Evolutionary conservation across 108 stramenopile species (phyloP).

Genomic region (Nitzschia putrida): DNA sequence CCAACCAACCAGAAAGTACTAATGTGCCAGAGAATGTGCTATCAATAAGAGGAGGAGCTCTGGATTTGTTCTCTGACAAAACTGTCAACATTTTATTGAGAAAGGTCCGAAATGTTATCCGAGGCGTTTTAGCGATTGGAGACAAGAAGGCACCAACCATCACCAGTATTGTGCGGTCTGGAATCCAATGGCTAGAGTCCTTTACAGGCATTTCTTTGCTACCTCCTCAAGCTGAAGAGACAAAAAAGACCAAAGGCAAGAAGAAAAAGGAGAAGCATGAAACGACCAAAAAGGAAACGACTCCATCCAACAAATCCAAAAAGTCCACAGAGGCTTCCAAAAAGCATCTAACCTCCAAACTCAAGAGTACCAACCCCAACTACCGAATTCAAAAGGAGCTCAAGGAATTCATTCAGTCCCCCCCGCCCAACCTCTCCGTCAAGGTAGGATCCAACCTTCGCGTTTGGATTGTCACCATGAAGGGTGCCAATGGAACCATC

Average conservation of each 20-base stretch:
- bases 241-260: conserved; percentile 35
- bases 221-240: conserved; percentile 37
- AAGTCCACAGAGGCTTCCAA: conserved; percentile 48
- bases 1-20: not conserved
- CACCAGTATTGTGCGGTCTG: conserved; percentile 19
- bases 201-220: conserved; percentile 38
- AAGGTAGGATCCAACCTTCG: conserved; percentile 86
- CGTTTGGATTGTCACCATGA: conserved; percentile 91
- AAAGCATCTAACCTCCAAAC: conserved; percentile 54
- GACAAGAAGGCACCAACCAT: conserved; percentile 35
- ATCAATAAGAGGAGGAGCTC: conserved; percentile 27
- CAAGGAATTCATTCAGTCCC: conserved; percentile 79
- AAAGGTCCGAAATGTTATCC: conserved; percentile 44
- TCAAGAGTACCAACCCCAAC: conserved; percentile 74
- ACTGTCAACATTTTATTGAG: conserved; percentile 22
- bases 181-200: conserved; percentile 29
- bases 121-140: conserved; percentile 38
- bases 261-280: conserved; percentile 23
- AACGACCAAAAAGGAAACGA: conserved; percentile 14
- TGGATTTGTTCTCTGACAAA: conserved; percentile 24
- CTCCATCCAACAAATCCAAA: conserved; percentile 18
- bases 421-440: conserved; percentile 82
- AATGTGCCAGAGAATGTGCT: not conserved
- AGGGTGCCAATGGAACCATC: conserved; percentile 78
- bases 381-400: conserved; percentile 88